phyloP scores from a whole-genome alignment of 306 rosid genomes.

The Boehmeria nivea region DNA sequence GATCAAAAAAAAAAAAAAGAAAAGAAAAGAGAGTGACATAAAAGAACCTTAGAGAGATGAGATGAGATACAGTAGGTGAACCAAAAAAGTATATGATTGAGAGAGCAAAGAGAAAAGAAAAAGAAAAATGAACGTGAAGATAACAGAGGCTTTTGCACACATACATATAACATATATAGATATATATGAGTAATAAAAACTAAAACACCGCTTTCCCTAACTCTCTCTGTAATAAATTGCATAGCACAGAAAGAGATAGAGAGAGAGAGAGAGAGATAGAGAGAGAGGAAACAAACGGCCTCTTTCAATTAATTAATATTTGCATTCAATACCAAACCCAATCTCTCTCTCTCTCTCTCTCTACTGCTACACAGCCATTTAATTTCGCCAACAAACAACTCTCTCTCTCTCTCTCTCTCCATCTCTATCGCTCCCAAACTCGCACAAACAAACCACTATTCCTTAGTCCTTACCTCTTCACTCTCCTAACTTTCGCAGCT shows the following conservation, averaged over 20 bases:
- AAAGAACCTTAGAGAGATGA: too few species aligned
- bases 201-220: slow-evolving; percentile 1
- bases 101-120: too few species aligned
- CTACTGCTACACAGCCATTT: slow-evolving; percentile 8
- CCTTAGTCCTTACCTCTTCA: background rate
- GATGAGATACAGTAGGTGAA: slow-evolving; percentile 5
- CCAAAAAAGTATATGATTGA: too few species aligned
- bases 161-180: background rate
- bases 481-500: background rate
- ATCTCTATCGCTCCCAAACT: too few species aligned
- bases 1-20: too few species aligned
- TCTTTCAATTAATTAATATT: slow-evolving; percentile 22
- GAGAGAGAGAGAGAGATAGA: slow-evolving; percentile 2
- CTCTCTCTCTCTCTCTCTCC: background rate
- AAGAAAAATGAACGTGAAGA: too few species aligned
- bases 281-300: slow-evolving; percentile 21
- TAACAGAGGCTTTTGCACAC: too few species aligned
- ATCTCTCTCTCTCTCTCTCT: slow-evolving; percentile 7
- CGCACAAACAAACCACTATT: background rate
- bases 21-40: too few species aligned
- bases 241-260: slow-evolving; percentile 2
- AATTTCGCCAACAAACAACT: slow-evolving; percentile 27
- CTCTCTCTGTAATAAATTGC: slow-evolving; percentile 30
- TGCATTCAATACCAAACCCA: slow-evolving; percentile 25
- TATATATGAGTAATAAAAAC: background rate